Base-by-base conservation (phyloP, 2,329 filamentous ascomycete genomes). In the Trichoderma asperellum region DNA sequence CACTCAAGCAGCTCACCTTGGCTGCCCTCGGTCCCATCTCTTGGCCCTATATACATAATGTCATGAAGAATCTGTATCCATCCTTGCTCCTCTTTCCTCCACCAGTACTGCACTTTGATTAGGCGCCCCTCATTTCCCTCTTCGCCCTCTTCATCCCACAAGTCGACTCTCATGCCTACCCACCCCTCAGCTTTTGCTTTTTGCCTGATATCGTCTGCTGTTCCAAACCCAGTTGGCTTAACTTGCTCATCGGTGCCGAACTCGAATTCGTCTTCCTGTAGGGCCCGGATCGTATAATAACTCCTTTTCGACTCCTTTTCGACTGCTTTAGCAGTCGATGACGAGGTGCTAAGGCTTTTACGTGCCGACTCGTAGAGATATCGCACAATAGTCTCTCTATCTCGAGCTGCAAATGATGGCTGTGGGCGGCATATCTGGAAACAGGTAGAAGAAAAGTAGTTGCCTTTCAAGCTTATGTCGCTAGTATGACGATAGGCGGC, bases 51-150 rank as follows among this genome's bases (percentile, higher is more conserved):
- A 59, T 76, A 76, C 70, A 74, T 70, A 32, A 77, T 77, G 59
- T 77, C 75, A 47, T 77, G 75, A 16, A 77, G 43, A 27, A 75
- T 73, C 57, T 77, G 76, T 2, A 66, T 56, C 69, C 74, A 75
- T 7, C 60, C 64, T 0, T 34, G 71, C 0, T 58, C 35, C 18
- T 77, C 75, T 62, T 71, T 68, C 37, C 70, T 73, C 75, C 74
- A 78, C 77, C 76, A 77, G 37, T 78, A 78, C 53, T 76, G 73
- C 16, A 76, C 75, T 49, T 78, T 77, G 12, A 77, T 72, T 37
- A 78, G 18, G 53, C 52, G 69, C 55, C 32, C 40, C 16, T 5
- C 69, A 72, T 18, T 24, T 11, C 21, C 49, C 52, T 3, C 60
- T 70, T 14, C 27, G 27, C 4, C 49, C 37, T 3, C n/a, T 59